Percentiles rank a stretch among this genome's conserved stretches.
Conservation (phyloP, 495 filamentous ascomycete genomes). For the Penicillium angulare region DNA sequence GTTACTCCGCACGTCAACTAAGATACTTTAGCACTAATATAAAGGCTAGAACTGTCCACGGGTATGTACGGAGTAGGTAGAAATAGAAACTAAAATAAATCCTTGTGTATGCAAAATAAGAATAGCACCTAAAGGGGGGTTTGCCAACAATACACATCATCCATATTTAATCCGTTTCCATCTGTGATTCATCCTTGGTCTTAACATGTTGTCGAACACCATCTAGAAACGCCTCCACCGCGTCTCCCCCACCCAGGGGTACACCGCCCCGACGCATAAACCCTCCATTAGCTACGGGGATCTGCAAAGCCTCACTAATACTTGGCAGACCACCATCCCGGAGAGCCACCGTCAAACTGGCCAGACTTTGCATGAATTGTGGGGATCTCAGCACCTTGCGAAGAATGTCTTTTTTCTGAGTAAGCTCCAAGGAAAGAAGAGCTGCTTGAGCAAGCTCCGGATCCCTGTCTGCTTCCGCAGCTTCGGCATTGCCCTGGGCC, state of each 20-base stretch:
- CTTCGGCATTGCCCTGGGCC: slow-evolving; percentile 61
- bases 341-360: slow-evolving; percentile 80
- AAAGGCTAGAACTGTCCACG: too few relatives aligned
- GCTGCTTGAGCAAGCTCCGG: slow-evolving; percentile 66
- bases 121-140: not conserved
- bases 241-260: slow-evolving; percentile 84
- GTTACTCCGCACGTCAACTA: too few relatives aligned
- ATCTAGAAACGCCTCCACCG: slow-evolving; percentile 84
- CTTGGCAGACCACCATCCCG: slow-evolving; percentile 90
- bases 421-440: slow-evolving; percentile 66
- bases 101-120: not conserved
- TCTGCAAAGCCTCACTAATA: slow-evolving; percentile 79
- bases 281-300: slow-evolving; percentile 79
- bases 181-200: slow-evolving; percentile 36
- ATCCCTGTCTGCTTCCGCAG: slow-evolving; percentile 59
- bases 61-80: too few relatives aligned
- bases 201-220: slow-evolving; percentile 77
- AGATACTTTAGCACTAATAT: too few relatives aligned
- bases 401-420: slow-evolving; percentile 79
- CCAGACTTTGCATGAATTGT: slow-evolving; percentile 84
- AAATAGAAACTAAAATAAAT: too few relatives aligned
- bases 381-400: slow-evolving; percentile 83
- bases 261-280: slow-evolving; percentile 68
- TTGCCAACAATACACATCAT: slow-evolving; percentile 3
- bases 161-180: slow-evolving; percentile 47